Base-by-base conservation (phyloP, 1,284 basidiomycete genomes). In the Pyrrhoderma noxium region DNA sequence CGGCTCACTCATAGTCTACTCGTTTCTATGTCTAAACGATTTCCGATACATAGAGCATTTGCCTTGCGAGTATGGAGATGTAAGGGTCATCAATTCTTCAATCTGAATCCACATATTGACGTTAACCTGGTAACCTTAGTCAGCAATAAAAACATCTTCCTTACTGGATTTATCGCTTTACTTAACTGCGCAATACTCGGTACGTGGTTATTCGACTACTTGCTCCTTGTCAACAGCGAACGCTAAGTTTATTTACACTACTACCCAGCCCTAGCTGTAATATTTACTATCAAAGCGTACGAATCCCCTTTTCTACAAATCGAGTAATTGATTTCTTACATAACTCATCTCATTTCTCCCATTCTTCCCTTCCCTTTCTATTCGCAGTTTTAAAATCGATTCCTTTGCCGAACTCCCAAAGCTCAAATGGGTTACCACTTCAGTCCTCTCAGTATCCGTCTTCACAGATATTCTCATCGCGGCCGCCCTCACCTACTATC, bases 1-100 rank as follows among this genome's bases (percentile, higher is more conserved):
- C n/a, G n/a, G n/a, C n/a, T n/a, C n/a, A n/a, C n/a, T 40, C 35
- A 38, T 16, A n/a, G 2, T 19, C 35, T 4, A 22, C 21, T 8
- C 43, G 27, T n/a, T 37, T 23, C 38, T 31, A 39, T 53, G n/a
- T 52, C 49, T 11, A 39, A 21, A 42, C 47, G 4, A 7, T 25
- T 22, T 40, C 38, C 8, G 5, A 22, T 40, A 7, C 37, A 1
- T 41, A 85, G 82, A 23, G 75, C 75, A 53, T 85, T 84, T 55
- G 75, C 71, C 1, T 64, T 82, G 58, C 75, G 83, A 34, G 81
- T 86, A 45, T 85, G 80, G 80, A 67, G 82, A 66, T 86, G 82
- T 86, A 61, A 64, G 80, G 37, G 3, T 16, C 16, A 8, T 22
- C 31, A 4, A 41, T 35, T 45, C 38, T 16, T 16, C 2, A 22